A percentile compares a stretch with the other conserved stretches of the same genome.
Conservation (phyloP, 2,329 filamentous ascomycete species). For the Cladosporium sp. region DNA sequence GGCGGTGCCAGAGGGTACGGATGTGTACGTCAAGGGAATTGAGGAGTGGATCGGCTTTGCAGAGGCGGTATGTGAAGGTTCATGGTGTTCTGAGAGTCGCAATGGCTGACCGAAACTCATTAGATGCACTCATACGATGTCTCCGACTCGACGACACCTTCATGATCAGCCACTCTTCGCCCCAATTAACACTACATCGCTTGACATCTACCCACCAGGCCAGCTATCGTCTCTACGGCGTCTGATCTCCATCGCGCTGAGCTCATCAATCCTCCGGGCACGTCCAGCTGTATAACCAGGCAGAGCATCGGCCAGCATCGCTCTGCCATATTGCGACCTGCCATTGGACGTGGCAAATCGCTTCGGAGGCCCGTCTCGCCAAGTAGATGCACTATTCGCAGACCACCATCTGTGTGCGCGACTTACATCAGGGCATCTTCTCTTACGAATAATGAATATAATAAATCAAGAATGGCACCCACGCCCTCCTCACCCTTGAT, state of each 20-base stretch:
- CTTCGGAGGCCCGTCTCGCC: neutral
- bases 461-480: neutral
- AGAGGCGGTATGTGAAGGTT: conserved; percentile 58
- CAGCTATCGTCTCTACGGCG: neutral
- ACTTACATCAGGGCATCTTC: neutral
- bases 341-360: neutral
- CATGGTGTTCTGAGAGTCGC: neutral
- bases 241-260: neutral
- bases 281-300: neutral
- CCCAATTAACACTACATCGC: neutral
- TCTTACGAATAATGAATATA: neutral
- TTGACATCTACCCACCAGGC: neutral
- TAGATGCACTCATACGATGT: conserved; percentile 23
- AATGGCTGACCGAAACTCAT: neutral
- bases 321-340: neutral
- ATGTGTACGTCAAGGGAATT: conserved; percentile 72
- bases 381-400: neutral
- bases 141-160: neutral
- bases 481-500: conserved; percentile 3
- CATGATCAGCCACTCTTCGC: neutral
- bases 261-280: neutral
- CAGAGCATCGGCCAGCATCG: neutral
- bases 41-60: conserved; percentile 79
- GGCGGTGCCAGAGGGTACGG: conserved; percentile 59
- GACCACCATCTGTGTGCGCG: neutral